Evolutionary conservation across 805 yeast genomes (phyloP), one percentile per base, ranked within the genome.

Genomic region (Candida krabiensis): DNA sequence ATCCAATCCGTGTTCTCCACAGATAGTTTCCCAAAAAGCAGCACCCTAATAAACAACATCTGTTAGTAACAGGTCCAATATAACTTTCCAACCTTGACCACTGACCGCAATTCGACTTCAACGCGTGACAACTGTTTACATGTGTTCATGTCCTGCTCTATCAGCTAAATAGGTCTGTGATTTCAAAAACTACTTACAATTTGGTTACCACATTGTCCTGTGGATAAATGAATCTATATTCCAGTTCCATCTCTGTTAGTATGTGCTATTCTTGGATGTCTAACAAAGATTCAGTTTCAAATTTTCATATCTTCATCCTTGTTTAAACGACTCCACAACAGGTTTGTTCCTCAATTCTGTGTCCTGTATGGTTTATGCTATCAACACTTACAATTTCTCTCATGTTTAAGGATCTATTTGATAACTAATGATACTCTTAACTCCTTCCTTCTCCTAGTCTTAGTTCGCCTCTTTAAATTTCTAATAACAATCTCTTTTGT

Each of bases 201-300:
- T 72, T 90, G 98, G 79, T 90, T 90, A 80, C 97, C 96, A 80
- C 97, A 89, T 74, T 90, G 98, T 68, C 98, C 98, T 41, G 96
- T 84, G 43, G 97, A 90, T 67, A 90, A 78, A 69, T 90, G 97
- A 67, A 90, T 87, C 93, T 83, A 65, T n/a, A 42, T 22, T 17
- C 23, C 29, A 36, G n/a, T 13, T 16, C 17, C 16, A 17, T 17
- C 3, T 8, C 14, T 13, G 52, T 47, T 50, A 50, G 50, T 47
- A 39, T 26, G 13, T 24, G 2, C 4, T 11, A 4, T 33, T 6
- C 9, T 17, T 4, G 5, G 13, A n/a, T 4, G 23, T 12, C 9
- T 9, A 16, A 5, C 4, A 30, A 16, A 25, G 9, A 13, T 15
- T 15, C 19, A 17, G n/a, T 14, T 25, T n/a, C 4, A 6, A 18